These are phyloP conservation scores for Nidularia sp. DNA, from an alignment of 768 basidiomycete species.

Conservation along the genomic window DNA sequence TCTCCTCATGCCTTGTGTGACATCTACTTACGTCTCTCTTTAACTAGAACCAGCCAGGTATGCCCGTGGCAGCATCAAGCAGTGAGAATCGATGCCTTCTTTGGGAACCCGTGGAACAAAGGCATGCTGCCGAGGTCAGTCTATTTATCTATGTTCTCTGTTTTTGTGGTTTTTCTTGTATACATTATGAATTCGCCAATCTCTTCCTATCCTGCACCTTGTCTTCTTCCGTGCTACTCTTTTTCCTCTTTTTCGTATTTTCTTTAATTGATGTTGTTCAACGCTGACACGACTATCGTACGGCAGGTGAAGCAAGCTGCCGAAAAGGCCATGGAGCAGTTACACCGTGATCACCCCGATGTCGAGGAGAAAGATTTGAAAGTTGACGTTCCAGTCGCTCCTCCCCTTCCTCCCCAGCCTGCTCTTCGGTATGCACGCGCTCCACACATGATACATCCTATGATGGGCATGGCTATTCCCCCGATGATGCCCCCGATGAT, in stretches of 20 bases:
- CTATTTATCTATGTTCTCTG: neutral
- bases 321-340: constrained; percentile 60
- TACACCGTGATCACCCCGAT: constrained; percentile 58
- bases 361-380: constrained; percentile 54
- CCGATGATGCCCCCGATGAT: neutral
- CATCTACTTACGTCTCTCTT: too few species aligned
- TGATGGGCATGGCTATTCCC: neutral
- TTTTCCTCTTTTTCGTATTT: too few species aligned
- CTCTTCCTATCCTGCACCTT: too few species aligned
- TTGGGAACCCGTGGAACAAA: constrained; percentile 65
- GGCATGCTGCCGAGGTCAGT: constrained; percentile 63
- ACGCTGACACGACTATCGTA: too few species aligned
- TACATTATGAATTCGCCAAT: too few species aligned
- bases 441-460: neutral
- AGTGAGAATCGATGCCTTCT: constrained; percentile 48
- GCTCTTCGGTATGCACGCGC: neutral
- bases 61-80: constrained; percentile 13
- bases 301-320: constrained; percentile 65
- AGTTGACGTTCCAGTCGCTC: constrained; percentile 55
- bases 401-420: constrained; percentile 8
- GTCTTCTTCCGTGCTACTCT: too few species aligned
- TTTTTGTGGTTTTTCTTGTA: neutral
- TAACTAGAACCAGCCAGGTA: neutral
- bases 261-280: too few species aligned
- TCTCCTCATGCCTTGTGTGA: too few species aligned